Percentiles rank a stretch among this genome's conserved stretches.
These are phyloP conservation scores for Magnolia kwangsiensis DNA, from an alignment of 164 flowering plant species.

Conservation along the genomic window DNA sequence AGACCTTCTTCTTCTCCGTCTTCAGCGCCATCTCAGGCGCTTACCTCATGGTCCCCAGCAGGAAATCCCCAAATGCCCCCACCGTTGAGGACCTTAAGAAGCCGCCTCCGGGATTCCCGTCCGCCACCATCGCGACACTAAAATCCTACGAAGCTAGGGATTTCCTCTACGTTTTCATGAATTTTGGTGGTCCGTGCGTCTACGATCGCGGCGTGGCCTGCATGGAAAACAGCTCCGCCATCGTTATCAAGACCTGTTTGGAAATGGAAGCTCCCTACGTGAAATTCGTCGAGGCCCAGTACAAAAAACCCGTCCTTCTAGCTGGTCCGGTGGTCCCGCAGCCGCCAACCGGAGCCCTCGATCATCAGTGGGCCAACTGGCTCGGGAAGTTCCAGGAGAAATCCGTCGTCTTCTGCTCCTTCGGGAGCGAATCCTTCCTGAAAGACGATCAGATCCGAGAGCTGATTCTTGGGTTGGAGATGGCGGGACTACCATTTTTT, in stretches of 20 bases:
- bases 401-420: slow-evolving; percentile 31
- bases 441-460: slow-evolving; percentile 26
- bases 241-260: slow-evolving; percentile 10
- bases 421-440: slow-evolving; percentile 32
- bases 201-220: slow-evolving; percentile 6
- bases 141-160: slow-evolving; percentile 19
- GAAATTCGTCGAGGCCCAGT: slow-evolving; percentile 9
- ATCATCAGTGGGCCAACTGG: slow-evolving; percentile 27
- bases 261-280: slow-evolving; percentile 17
- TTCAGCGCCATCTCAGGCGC: slow-evolving; percentile 20
- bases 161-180: slow-evolving; percentile 18
- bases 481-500: slow-evolving; percentile 29
- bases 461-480: slow-evolving; percentile 28
- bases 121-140: slow-evolving; percentile 6
- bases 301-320: slow-evolving; percentile 11
- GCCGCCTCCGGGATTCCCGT: slow-evolving; percentile 23
- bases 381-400: slow-evolving; percentile 18
- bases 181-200: neutral
- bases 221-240: slow-evolving; percentile 2
- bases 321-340: slow-evolving; percentile 18
- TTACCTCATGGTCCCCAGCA: slow-evolving; percentile 9
- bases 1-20: slow-evolving; percentile 22
- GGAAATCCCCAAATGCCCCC: slow-evolving; percentile 2
- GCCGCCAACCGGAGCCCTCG: neutral
- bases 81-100: slow-evolving; percentile 25